Evolutionary conservation across 345 rosid genomes (phyloP).

Genomic region (Gossypium arboreum): DNA sequence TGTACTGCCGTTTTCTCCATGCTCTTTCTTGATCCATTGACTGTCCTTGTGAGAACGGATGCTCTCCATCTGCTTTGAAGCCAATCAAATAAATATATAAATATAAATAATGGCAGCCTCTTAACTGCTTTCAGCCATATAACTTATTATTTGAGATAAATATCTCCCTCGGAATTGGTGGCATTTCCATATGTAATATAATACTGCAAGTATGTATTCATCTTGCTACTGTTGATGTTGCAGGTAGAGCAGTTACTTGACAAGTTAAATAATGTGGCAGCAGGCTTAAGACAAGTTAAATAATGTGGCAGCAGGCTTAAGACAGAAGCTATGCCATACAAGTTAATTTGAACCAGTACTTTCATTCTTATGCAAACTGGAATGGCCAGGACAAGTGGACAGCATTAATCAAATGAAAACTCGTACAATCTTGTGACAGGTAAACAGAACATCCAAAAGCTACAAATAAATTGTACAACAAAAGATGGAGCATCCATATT

Average conservation of each 20-base stretch:
- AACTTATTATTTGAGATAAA: neutral
- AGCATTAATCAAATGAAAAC: constrained; percentile 16
- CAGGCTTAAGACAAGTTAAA: neutral
- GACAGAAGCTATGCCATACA: neutral
- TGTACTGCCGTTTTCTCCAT: constrained; percentile 34
- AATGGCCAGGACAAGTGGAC: constrained; percentile 1
- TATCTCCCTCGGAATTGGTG: neutral
- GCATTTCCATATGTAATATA: neutral
- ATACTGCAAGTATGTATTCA: neutral
- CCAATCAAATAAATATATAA: constrained; percentile 10
- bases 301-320: neutral
- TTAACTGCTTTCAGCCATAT: neutral
- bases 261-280: neutral
- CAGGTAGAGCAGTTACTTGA: neutral
- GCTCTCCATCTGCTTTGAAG: constrained; percentile 41
- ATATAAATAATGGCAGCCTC: constrained; percentile 1
- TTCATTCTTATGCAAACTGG: neutral
- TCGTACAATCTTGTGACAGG: constrained; percentile 25
- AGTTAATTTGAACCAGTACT: neutral
- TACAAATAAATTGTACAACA: constrained; percentile 31
- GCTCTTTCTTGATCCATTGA: constrained; percentile 30
- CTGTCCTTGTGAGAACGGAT: constrained; percentile 28
- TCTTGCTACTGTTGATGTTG: neutral
- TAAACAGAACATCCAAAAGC: constrained; percentile 26
- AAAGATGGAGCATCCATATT: constrained; percentile 23